Percentiles rank a stretch among this genome's conserved stretches.
These are phyloP conservation scores for Tricholoma hemisulphureum DNA, from an alignment of 768 basidiomycete species.

Conservation along the genomic window DNA sequence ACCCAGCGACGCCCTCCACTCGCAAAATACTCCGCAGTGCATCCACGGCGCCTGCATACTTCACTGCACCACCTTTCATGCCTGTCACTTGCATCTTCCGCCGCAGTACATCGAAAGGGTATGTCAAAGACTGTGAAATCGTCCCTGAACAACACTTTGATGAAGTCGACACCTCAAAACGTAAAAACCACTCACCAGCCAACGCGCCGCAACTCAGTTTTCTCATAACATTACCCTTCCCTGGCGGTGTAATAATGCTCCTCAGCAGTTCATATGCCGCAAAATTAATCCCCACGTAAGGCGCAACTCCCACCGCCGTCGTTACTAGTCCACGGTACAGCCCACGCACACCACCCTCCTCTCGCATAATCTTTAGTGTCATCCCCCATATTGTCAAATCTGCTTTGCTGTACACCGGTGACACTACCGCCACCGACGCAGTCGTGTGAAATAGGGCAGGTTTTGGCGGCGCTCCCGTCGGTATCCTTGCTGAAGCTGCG, in stretches of 20 bases:
- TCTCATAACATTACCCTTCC: conserved; percentile 60
- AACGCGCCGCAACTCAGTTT: conserved; percentile 86
- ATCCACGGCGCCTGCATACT: conserved; percentile 80
- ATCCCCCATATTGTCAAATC: conserved; percentile 82
- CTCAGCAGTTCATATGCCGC: conserved; percentile 87
- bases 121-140: conserved; percentile 91
- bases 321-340: conserved; percentile 84
- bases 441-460: conserved; percentile 60
- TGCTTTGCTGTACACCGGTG: conserved; percentile 38
- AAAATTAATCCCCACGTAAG: conserved; percentile 89
- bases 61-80: conserved; percentile 60
- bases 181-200: conserved; percentile 53
- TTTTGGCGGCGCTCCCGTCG: conserved; percentile 26
- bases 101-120: conserved; percentile 92
- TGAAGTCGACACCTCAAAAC: background rate
- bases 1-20: conserved; percentile 70
- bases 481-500: conserved; percentile 22
- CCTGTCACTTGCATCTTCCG: conserved; percentile 95
- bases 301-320: conserved; percentile 87
- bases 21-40: conserved; percentile 67
- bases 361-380: conserved; percentile 85
- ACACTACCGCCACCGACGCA: conserved; percentile 27
- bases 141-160: conserved; percentile 47
- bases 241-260: conserved; percentile 77
- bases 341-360: conserved; percentile 87